A percentile compares a stretch with the other conserved stretches of the same genome.
Evolutionary conservation across 140 eudicot species (phyloP).

Genomic region (Anethum foeniculum): DNA sequence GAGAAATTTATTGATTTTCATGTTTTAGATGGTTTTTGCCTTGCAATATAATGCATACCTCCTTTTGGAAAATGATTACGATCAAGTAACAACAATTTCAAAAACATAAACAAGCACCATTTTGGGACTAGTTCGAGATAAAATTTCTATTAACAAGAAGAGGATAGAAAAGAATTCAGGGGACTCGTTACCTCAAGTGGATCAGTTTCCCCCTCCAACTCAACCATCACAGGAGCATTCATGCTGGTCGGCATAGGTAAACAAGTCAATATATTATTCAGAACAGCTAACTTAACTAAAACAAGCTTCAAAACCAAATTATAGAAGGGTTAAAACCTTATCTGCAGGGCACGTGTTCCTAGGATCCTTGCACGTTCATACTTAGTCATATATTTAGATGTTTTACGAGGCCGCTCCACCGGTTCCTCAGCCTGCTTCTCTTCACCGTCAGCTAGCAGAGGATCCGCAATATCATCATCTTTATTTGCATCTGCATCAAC

Average conservation of each 20-base stretch:
- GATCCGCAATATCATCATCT: conserved; percentile 53
- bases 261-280: background rate
- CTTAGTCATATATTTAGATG: conserved; percentile 88
- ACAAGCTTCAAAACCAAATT: background rate
- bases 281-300: background rate
- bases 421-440: conserved; percentile 45
- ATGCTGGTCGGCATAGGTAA: conserved; percentile 41
- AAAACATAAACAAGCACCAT: background rate
- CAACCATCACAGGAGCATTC: conserved; percentile 99
- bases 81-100: background rate
- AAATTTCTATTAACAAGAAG: background rate
- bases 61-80: background rate
- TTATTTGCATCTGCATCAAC: conserved; percentile 55
- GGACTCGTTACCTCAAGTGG: conserved; percentile 74
- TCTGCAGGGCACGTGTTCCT: conserved; percentile 95
- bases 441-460: conserved; percentile 56
- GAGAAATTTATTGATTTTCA: background rate
- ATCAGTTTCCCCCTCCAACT: conserved; percentile 93
- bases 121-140: background rate
- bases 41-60: background rate
- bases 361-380: conserved; percentile 89
- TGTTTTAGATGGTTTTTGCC: background rate
- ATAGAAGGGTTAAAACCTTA: conserved; percentile 35
- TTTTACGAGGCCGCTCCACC: conserved; percentile 62
- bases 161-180: background rate